Conservation (phyloP, 768 basidiomycete species). For the Nidula microcarpa region DNA sequence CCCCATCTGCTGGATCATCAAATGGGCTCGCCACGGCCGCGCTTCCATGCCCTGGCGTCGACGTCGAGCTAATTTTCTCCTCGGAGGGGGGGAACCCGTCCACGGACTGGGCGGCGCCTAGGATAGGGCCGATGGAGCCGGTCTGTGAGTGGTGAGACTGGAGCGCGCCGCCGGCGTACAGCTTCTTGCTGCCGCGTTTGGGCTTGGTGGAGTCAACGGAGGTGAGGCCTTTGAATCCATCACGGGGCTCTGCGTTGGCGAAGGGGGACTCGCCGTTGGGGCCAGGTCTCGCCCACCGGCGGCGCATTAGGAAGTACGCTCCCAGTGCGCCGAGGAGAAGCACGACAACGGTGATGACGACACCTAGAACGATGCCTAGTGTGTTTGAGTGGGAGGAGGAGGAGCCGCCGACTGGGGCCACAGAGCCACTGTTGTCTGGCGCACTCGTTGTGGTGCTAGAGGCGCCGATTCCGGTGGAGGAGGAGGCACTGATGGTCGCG, state of each 20-base stretch:
- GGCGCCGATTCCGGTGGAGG: slow-evolving; percentile 5
- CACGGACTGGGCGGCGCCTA: not conserved
- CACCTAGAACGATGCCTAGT: slow-evolving; percentile 47
- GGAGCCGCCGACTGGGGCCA: slow-evolving; percentile 8
- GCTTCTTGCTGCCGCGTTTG: not conserved
- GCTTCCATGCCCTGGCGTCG: not conserved
- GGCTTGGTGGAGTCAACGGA: slow-evolving; percentile 25
- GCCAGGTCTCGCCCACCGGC: slow-evolving; percentile 9
- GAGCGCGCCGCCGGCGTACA: slow-evolving; percentile 4
- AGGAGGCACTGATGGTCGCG: slow-evolving; percentile 4
- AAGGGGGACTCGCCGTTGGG: slow-evolving; percentile 3
- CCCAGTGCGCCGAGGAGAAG: slow-evolving; percentile 26
- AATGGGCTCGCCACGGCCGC: slow-evolving; percentile 8
- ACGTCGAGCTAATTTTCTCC: not conserved
- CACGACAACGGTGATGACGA: slow-evolving; percentile 43
- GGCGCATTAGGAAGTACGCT: slow-evolving; percentile 26
- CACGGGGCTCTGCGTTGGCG: not conserved
- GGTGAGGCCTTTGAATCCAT: slow-evolving; percentile 24
- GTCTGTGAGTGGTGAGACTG: slow-evolving; percentile 9
- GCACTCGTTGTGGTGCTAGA: slow-evolving; percentile 10
- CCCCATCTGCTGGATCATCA: slow-evolving; percentile 13
- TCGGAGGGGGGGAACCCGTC: not conserved
- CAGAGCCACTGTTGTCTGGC: slow-evolving; percentile 12
- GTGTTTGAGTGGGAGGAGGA: slow-evolving; percentile 23
- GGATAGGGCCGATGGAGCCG: slow-evolving; percentile 17